Conservation (phyloP, 768 basidiomycete species). For the Lyophyllum decastes region DNA sequence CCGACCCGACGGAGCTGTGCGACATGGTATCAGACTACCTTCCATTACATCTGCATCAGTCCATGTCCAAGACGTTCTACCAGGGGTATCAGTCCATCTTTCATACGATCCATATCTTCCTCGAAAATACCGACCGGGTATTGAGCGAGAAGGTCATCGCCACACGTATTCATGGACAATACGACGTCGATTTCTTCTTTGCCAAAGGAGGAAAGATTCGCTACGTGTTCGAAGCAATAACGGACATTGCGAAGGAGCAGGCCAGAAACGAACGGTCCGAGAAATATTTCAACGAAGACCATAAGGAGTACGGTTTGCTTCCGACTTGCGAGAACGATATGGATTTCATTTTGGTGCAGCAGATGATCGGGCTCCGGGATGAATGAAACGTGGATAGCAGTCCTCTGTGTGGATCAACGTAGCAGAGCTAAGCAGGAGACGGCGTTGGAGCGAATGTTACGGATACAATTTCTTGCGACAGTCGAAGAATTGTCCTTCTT, state of each 20-base stretch:
- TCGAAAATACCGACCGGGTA: conserved; percentile 5
- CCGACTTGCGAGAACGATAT: conserved; percentile 26
- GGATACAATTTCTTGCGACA: too few relatives aligned
- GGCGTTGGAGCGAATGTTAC: too few relatives aligned
- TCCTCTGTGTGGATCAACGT: too few relatives aligned
- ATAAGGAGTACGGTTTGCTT: conserved; percentile 16
- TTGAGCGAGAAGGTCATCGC: conserved; percentile 1
- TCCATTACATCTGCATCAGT: conserved; percentile 7
- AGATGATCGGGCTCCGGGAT: conserved; percentile 26
- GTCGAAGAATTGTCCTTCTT: too few relatives aligned
- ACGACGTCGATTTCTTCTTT: conserved; percentile 15
- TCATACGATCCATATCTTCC: conserved; percentile 15
- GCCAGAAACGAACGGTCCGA: conserved; percentile 23
- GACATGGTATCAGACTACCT: conserved; percentile 5
- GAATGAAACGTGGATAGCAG: too few relatives aligned
- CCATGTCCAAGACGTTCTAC: conserved; percentile 23
- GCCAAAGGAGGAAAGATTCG: conserved; percentile 25
- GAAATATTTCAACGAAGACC: conserved; percentile 21
- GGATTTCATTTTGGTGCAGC: conserved; percentile 28
- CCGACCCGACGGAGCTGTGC: neutral
- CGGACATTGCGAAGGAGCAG: conserved; percentile 25
- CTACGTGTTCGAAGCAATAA: conserved; percentile 29
- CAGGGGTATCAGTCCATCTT: conserved; percentile 28
- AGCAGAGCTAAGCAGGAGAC: conserved; percentile 14
- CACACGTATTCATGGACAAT: neutral